Evolutionary conservation across 2,329 filamentous ascomycete species (phyloP).

Genomic region (Boeremia lycopersici): DNA sequence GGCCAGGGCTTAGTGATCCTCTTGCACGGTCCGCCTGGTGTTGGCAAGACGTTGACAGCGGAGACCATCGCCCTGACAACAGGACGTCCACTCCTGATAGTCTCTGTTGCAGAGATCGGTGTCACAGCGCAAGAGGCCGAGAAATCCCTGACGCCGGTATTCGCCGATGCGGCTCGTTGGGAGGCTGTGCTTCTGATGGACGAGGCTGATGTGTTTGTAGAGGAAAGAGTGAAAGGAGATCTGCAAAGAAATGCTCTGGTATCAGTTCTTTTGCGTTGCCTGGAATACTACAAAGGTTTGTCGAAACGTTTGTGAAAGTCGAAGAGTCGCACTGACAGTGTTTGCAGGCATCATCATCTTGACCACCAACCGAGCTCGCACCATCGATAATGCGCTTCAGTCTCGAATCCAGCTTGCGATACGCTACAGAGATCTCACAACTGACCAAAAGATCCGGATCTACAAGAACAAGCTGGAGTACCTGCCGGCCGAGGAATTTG

Average conservation of each 20-base stretch:
- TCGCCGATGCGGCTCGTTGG: constrained; percentile 45
- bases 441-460: constrained; percentile 44
- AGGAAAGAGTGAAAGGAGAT: constrained; percentile 47
- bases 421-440: constrained; percentile 55
- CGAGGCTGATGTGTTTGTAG: constrained; percentile 59
- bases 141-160: constrained; percentile 13
- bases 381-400: constrained; percentile 50
- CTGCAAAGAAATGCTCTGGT: constrained; percentile 29
- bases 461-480: constrained; percentile 40
- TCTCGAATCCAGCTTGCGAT: constrained; percentile 50
- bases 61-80: constrained; percentile 29
- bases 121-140: constrained; percentile 22
- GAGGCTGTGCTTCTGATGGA: constrained; percentile 55
- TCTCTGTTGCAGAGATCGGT: constrained; percentile 12
- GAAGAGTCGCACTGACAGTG: neutral
- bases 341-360: constrained; percentile 46
- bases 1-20: constrained; percentile 39
- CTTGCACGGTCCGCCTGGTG: constrained; percentile 34
- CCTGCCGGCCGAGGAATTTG: constrained; percentile 12
- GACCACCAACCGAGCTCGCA: constrained; percentile 50
- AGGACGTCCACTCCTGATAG: constrained; percentile 23
- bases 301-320: no score
- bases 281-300: constrained; percentile 53
- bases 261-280: constrained; percentile 38
- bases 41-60: constrained; percentile 34